Evolutionary conservation across 192 early-diverging fungal genomes (phyloP).

Genomic region (Allomyces javanicus): DNA sequence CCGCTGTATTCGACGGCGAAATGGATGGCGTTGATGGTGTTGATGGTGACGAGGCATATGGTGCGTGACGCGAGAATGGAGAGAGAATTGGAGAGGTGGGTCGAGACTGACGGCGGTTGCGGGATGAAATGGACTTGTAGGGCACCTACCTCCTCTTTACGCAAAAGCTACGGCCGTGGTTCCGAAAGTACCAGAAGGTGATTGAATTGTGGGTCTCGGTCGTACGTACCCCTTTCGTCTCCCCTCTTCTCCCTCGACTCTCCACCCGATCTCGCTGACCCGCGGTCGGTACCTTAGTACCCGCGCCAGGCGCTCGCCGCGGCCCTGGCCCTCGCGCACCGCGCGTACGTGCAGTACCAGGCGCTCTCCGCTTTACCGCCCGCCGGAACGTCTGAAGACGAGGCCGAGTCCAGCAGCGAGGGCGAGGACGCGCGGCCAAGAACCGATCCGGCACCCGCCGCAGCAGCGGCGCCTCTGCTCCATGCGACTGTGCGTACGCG

Average conservation of each 20-base stretch:
- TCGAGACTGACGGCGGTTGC: no score
- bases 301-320: background rate
- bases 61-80: background rate
- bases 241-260: background rate
- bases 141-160: background rate
- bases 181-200: background rate
- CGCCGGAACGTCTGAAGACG: background rate
- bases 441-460: no score
- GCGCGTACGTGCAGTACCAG: background rate
- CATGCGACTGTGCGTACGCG: no score
- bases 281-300: background rate
- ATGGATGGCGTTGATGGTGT: background rate
- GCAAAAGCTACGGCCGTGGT: background rate
- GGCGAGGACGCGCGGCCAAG: no score
- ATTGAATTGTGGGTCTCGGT: background rate
- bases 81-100: no score
- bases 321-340: background rate
- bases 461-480: no score
- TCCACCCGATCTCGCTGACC: background rate
- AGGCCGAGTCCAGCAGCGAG: background rate
- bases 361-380: background rate
- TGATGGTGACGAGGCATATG: background rate
- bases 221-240: background rate
- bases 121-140: background rate
- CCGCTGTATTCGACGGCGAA: background rate